A percentile compares a stretch with the other conserved stretches of the same genome.
These are phyloP conservation scores for Hebeloma cylindrosporum DNA, from an alignment of 768 basidiomycete genomes.

Conservation along the genomic window DNA sequence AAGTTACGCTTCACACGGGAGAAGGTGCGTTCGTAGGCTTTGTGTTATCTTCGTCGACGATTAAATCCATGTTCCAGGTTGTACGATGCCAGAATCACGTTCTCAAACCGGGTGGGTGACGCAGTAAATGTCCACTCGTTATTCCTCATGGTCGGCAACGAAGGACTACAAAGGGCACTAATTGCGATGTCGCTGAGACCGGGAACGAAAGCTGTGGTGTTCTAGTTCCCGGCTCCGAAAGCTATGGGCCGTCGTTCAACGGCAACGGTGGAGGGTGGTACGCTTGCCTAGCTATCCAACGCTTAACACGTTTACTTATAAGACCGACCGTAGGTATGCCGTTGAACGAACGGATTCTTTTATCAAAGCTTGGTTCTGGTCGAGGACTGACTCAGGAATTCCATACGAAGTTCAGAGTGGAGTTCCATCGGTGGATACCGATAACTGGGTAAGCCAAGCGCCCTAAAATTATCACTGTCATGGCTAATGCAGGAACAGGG, in stretches of 20 bases:
- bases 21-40: conserved; percentile 30
- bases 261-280: conserved; percentile 59
- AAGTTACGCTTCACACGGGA: conserved; percentile 56
- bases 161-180: too few relatives aligned
- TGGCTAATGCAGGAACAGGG: conserved; percentile 37
- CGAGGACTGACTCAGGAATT: conserved; percentile 38
- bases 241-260: conserved; percentile 58
- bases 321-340: conserved; percentile 41
- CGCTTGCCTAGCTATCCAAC: conserved; percentile 15
- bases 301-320: too few relatives aligned
- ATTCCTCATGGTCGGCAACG: too few relatives aligned
- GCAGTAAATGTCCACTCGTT: neutral
- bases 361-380: conserved; percentile 68
- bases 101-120: conserved; percentile 40
- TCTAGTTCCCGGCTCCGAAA: conserved; percentile 30
- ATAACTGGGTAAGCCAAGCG: conserved; percentile 36
- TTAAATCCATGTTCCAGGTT: conserved; percentile 27
- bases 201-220: conserved; percentile 57
- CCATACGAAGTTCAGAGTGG: conserved; percentile 42
- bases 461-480: neutral
- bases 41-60: neutral
- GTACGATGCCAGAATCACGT: conserved; percentile 43
- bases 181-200: conserved; percentile 46
- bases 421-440: conserved; percentile 33
- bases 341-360: conserved; percentile 48